A percentile compares a stretch with the other conserved stretches of the same genome.
Evolutionary conservation across 148 eudicot genomes (phyloP).

Genomic region (Cornus kousa): DNA sequence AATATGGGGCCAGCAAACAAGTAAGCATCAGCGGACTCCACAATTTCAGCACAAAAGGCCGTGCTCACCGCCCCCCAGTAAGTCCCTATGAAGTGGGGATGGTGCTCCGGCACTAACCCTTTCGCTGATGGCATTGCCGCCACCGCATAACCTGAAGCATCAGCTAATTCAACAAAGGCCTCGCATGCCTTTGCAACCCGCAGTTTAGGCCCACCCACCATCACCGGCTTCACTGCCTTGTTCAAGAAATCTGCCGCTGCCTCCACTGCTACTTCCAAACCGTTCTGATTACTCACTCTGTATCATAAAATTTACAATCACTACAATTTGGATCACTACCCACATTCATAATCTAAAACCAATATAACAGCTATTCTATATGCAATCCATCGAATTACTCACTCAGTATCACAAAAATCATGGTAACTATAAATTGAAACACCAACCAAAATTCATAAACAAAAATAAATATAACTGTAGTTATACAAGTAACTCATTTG

Average conservation of each 20-base stretch:
- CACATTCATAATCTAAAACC: no score
- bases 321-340: not conserved
- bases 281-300: constrained; percentile 62
- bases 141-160: constrained; percentile 58
- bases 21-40: constrained; percentile 85
- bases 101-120: constrained; percentile 76
- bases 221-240: constrained; percentile 83
- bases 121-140: constrained; percentile 78
- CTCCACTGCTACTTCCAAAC: constrained; percentile 78
- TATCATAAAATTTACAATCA: not conserved
- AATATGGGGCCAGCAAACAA: constrained; percentile 78
- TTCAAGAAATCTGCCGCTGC: constrained; percentile 68
- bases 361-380: no score
- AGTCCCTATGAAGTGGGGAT: constrained; percentile 69
- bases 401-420: no score
- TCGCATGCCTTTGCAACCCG: constrained; percentile 53
- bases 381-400: no score
- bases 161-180: constrained; percentile 63
- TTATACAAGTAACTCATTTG: no score
- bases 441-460: no score
- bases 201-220: constrained; percentile 73
- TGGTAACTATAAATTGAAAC: no score
- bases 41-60: constrained; percentile 71
- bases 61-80: constrained; percentile 92
- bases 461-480: no score